Base-by-base conservation (phyloP, 768 basidiomycete genomes). In the Solioccasus polychromus region DNA sequence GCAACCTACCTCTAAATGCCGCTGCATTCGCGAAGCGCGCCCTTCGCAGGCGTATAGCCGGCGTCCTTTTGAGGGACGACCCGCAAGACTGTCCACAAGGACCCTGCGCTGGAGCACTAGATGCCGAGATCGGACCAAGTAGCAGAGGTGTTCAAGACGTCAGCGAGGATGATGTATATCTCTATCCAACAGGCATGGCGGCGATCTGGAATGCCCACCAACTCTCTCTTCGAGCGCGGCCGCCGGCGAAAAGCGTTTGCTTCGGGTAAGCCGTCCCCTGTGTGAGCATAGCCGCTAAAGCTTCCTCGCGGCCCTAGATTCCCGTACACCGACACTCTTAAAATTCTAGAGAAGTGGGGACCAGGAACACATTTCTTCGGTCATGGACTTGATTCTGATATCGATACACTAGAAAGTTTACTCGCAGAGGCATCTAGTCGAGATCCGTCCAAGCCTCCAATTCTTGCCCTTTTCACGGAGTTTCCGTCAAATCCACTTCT, bases 401-500 rank as follows among this genome's bases (percentile, higher is more conserved):
- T 96, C 17, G 82, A 85, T 55, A 73, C 76, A 23, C 73, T 98
- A 0, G 86, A 90, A 51, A 62, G 53, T 8, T 64, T 90, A 3
- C 74, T 95, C 15, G 70, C 73, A 38, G 58, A 67, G 8, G 76
- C 78, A 54, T 61, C 32, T 15, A 56, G 61, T 5, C 60, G 52
- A 28, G 63, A 74, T 42, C 70, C 53, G 10, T 60, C 65, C 2
- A 70, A 68, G 7, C 81, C 82, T 1, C 88, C 88, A 0, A 71
- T 92, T 20, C 70, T 91, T 7, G 82, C 92, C 0, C 73, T 98
- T 31, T 92, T 93, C 68, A 88, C 86, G 32, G 95, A 99, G 66
- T 92, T 96, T 63, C 94, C 95, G 0, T 93, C 92, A 1, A 99
- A 99, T 61, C 95, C 95, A 4, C 78, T 99, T 15, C 71, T 99